A percentile compares a stretch with the other conserved stretches of the same genome.
Evolutionary conservation across 257 asterid genomes (phyloP).

Genomic region (Mentha longifolia): DNA sequence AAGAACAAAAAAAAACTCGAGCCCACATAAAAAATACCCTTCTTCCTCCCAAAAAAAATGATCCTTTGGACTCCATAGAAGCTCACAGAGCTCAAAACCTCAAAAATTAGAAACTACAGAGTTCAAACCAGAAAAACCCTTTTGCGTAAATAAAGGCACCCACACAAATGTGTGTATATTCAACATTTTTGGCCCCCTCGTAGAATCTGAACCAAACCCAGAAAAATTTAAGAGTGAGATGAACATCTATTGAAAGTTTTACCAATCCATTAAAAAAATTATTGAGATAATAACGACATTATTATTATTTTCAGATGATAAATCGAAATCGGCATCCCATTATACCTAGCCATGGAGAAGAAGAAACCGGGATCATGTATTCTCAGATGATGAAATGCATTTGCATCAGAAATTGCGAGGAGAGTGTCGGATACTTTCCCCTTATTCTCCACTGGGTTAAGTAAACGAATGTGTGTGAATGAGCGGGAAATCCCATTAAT

Average conservation of each 20-base stretch:
- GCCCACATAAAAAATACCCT: background rate
- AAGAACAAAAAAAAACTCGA: background rate
- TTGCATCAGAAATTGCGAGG: slow-evolving; percentile 33
- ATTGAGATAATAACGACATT: background rate
- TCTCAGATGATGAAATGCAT: slow-evolving; percentile 17
- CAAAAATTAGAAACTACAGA: background rate
- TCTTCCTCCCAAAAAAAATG: background rate
- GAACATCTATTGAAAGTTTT: slow-evolving; percentile 22
- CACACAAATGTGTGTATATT: background rate
- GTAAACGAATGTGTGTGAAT: slow-evolving; percentile 49
- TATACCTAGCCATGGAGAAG: slow-evolving; percentile 42
- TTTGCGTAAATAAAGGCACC: background rate
- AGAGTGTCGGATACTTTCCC: slow-evolving; percentile 35
- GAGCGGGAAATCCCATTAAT: slow-evolving; percentile 73
- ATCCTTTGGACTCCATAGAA: background rate
- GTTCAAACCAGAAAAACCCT: background rate
- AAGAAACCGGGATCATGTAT: slow-evolving; percentile 10
- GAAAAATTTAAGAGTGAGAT: slow-evolving; percentile 3
- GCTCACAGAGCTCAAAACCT: slow-evolving; percentile 34
- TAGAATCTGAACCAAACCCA: slow-evolving; percentile 35
- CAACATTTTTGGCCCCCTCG: slow-evolving; percentile 24
- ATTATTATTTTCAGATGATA: background rate
- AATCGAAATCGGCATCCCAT: background rate
- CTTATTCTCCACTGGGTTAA: slow-evolving; percentile 63
- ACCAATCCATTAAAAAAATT: slow-evolving; percentile 36